These are phyloP conservation scores for Backusella tarrabulga DNA, from an alignment of 192 early-diverging fungal species.

Conservation along the genomic window DNA sequence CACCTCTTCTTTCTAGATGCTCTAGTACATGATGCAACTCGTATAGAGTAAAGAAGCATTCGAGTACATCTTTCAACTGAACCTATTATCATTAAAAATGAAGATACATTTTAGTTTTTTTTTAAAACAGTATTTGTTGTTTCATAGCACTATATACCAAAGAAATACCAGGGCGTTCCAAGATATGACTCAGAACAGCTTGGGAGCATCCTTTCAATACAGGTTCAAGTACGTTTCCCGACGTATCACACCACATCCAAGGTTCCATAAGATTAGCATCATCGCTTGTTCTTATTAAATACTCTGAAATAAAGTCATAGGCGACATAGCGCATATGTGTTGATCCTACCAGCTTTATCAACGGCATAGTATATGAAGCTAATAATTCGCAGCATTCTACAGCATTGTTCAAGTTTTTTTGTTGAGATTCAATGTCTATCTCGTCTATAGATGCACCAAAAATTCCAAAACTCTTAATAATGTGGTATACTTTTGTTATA, in stretches of 20 bases:
- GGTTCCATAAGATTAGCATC: neutral
- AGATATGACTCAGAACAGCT: slow-evolving; percentile 4
- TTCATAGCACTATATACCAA: neutral
- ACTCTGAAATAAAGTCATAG: neutral
- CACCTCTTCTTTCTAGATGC: neutral
- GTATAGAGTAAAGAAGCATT: neutral
- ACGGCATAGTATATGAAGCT: neutral
- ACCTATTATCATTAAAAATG: neutral
- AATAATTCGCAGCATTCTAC: neutral
- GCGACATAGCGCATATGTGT: neutral
- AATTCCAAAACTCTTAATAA: neutral
- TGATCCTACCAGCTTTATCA: neutral
- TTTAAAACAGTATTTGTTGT: neutral
- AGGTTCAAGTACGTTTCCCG: neutral
- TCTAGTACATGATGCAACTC: neutral
- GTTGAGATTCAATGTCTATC: neutral
- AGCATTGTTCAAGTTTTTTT: neutral
- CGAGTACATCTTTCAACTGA: neutral
- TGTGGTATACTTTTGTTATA: neutral
- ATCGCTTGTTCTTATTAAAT: neutral
- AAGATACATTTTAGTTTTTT: neutral
- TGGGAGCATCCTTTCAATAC: neutral
- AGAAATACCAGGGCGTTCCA: neutral
- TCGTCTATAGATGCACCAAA: neutral
- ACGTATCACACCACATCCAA: slow-evolving; percentile 8